Conservation (phyloP, 2,329 filamentous ascomycete genomes). For the Fusarium temperatum region DNA sequence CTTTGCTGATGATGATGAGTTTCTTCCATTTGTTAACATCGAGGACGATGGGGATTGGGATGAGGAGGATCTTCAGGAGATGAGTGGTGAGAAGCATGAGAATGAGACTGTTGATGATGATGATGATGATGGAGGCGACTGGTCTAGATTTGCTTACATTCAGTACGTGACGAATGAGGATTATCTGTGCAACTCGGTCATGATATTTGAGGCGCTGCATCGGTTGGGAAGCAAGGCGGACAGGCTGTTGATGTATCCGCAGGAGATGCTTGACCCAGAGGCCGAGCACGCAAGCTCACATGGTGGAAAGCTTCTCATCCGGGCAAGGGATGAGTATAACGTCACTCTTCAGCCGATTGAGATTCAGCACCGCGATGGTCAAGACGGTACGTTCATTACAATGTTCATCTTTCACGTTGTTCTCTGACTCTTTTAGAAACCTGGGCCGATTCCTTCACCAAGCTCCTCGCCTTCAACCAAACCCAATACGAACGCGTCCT, state of each 20-base stretch:
- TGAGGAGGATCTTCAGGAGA: not conserved
- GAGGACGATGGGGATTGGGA: not conserved
- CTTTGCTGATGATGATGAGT: not conserved
- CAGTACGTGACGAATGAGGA: constrained; percentile 59
- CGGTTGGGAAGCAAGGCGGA: constrained; percentile 54
- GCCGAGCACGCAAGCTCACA: not conserved
- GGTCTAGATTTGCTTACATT: constrained; percentile 54
- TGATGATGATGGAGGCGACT: not conserved
- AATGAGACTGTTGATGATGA: not conserved
- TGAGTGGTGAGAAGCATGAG: not conserved
- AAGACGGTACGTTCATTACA: constrained; percentile 45
- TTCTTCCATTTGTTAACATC: not conserved
- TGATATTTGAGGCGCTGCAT: constrained; percentile 58
- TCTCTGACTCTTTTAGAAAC: constrained; percentile 48
- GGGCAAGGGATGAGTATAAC: constrained; percentile 55
- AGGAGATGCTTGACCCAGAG: constrained; percentile 46
- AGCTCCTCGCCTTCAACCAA: constrained; percentile 75
- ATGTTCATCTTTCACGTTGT: rapidly evolving
- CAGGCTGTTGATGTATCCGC: constrained; percentile 58
- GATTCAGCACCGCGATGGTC: constrained; percentile 49
- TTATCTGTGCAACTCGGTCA: constrained; percentile 60
- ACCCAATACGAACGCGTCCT: constrained; percentile 63
- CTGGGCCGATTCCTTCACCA: constrained; percentile 73
- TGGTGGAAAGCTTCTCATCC: constrained; percentile 45
- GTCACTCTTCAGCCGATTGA: constrained; percentile 55